Conservation (phyloP, 495 filamentous ascomycete genomes). For the Friedmanniomyces simplex region DNA sequence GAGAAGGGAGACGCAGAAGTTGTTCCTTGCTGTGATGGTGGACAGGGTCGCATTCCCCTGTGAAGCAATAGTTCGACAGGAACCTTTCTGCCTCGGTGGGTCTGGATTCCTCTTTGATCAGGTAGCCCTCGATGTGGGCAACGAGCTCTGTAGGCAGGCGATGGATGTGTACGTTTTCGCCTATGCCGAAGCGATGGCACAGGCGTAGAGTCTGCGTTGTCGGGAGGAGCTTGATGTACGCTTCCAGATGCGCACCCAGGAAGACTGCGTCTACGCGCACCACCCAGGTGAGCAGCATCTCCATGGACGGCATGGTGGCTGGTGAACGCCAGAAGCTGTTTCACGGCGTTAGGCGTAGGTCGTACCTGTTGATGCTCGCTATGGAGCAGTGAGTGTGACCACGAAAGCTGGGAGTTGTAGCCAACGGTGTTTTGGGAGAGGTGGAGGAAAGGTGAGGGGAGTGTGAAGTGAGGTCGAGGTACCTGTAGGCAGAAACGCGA, state of each 20-base stretch:
- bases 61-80: background rate
- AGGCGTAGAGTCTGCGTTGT: constrained; percentile 5
- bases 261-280: background rate
- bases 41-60: background rate
- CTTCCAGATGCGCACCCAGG: constrained; percentile 3
- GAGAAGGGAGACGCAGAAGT: background rate
- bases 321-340: too few relatives aligned
- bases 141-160: constrained; percentile 9
- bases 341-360: too few relatives aligned
- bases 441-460: too few relatives aligned
- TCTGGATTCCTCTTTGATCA: background rate
- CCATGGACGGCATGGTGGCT: background rate
- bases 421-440: too few relatives aligned
- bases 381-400: too few relatives aligned
- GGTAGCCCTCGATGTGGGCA: constrained; percentile 1
- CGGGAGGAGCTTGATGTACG: constrained; percentile 3
- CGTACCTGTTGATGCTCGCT: too few relatives aligned
- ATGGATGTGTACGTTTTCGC: background rate
- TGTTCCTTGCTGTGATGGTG: background rate
- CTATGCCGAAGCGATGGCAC: constrained; percentile 7
- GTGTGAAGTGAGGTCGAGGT: too few relatives aligned
- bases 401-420: too few relatives aligned
- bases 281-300: constrained; percentile 1
- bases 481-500: too few relatives aligned
- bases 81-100: background rate